phyloP scores from a whole-genome alignment of 2,329 filamentous ascomycete genomes.

The Hypomyces perniciosus region DNA sequence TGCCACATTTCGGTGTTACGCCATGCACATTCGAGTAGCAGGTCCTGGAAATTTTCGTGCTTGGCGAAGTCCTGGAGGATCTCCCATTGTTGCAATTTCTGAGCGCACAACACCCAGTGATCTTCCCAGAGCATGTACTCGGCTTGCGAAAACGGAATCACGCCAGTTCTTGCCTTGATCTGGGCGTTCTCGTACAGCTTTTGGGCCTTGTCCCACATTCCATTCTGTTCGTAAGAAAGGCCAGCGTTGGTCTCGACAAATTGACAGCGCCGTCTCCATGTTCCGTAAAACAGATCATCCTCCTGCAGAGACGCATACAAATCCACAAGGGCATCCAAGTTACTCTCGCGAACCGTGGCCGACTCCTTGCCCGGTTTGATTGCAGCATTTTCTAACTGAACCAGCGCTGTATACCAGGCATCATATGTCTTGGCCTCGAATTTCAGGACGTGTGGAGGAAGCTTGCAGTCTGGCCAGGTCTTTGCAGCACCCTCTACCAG shows the following conservation, averaged over 20 bases:
- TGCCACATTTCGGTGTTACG: slow-evolving; percentile 94
- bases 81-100: slow-evolving; percentile 99
- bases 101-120: slow-evolving; percentile 95
- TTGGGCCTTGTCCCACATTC: slow-evolving; percentile 99
- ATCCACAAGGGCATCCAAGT: slow-evolving; percentile 90
- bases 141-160: slow-evolving; percentile 90
- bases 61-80: slow-evolving; percentile 96
- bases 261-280: slow-evolving; percentile 89
- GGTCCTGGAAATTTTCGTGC: slow-evolving; percentile 96
- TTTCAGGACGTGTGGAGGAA: slow-evolving; percentile 94
- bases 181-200: slow-evolving; percentile 94
- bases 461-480: slow-evolving; percentile 79
- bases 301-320: slow-evolving; percentile 87
- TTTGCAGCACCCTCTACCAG: slow-evolving; percentile 82
- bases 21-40: slow-evolving; percentile 93
- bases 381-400: slow-evolving; percentile 83
- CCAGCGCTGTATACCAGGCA: slow-evolving; percentile 91
- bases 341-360: slow-evolving; percentile 80
- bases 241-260: slow-evolving; percentile 98
- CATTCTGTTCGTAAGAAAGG: slow-evolving; percentile 95
- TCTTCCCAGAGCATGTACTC: slow-evolving; percentile 99
- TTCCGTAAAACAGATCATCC: slow-evolving; percentile 95
- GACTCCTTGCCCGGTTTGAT: slow-evolving; percentile 82
- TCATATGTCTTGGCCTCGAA: slow-evolving; percentile 92
- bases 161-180: slow-evolving; percentile 91